Percentiles rank a stretch among this genome's conserved stretches.
Evolutionary conservation across 768 basidiomycete species (phyloP).

Genomic region (Tulasnella sp.): DNA sequence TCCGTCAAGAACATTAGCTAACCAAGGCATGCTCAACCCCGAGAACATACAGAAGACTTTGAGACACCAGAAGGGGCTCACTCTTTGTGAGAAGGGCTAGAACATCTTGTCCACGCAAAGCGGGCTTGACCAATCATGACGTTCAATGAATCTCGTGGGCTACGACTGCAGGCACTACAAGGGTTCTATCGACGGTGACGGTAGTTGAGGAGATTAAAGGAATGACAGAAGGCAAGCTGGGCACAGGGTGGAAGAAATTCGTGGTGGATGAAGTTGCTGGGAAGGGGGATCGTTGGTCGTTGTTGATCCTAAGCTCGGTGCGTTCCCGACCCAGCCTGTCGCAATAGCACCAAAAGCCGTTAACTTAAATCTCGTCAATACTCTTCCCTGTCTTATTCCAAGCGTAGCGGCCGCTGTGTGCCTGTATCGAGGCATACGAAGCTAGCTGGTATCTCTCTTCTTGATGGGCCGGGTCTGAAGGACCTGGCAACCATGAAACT

Average conservation of each 20-base stretch:
- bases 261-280: conserved; percentile 72
- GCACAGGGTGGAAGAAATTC: conserved; percentile 89
- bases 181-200: conserved; percentile 92
- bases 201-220: conserved; percentile 96
- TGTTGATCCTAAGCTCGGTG: conserved; percentile 83
- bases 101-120: not conserved
- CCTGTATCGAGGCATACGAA: conserved; percentile 90
- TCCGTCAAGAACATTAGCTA: no score
- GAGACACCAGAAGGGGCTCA: conserved; percentile 85
- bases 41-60: conserved; percentile 87
- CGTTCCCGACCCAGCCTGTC: no score
- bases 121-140: no score
- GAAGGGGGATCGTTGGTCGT: conserved; percentile 74
- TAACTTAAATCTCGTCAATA: no score
- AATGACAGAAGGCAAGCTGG: conserved; percentile 83
- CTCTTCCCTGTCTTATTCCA: not conserved
- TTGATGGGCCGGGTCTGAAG: conserved; percentile 86
- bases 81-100: conserved; percentile 55
- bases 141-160: no score
- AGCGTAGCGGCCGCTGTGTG: conserved; percentile 60
- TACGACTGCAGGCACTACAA: conserved; percentile 91
- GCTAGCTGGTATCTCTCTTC: conserved; percentile 71
- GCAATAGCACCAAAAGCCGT: no score
- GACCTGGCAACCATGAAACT: conserved; percentile 96
- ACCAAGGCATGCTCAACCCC: conserved; percentile 75